Percentiles rank a stretch among this genome's conserved stretches.
Evolutionary conservation across 2,329 filamentous ascomycete genomes (phyloP).

Genomic region (Diaporthe vexans): DNA sequence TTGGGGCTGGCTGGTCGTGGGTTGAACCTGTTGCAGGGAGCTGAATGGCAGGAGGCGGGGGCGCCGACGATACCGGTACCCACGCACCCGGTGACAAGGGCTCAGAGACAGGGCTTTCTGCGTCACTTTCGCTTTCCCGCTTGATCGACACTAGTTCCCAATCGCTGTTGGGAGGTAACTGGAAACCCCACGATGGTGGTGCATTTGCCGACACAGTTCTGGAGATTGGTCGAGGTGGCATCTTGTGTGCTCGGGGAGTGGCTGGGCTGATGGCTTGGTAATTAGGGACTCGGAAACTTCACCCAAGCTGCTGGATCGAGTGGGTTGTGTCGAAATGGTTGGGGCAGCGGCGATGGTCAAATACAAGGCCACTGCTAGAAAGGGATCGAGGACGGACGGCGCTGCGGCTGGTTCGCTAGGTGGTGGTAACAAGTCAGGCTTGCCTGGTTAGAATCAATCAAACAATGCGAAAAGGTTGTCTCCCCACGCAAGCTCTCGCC

Average conservation of each 20-base stretch:
- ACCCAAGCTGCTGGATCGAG: background rate
- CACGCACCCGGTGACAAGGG: background rate
- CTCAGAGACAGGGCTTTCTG: no score
- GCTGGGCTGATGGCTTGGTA: background rate
- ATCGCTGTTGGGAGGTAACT: background rate
- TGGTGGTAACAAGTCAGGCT: background rate
- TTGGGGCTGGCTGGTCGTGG: background rate
- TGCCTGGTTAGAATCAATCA: background rate
- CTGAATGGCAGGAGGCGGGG: background rate
- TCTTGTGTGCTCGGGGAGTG: background rate
- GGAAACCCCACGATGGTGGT: background rate
- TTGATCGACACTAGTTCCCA: background rate
- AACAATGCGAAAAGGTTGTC: background rate
- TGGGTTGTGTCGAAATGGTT: background rate
- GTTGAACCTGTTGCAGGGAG: background rate
- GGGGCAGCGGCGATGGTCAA: no score
- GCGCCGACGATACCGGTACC: no score
- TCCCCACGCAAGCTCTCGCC: background rate
- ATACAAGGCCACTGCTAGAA: background rate
- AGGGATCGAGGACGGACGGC: background rate
- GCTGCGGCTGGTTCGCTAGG: background rate
- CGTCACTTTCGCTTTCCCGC: background rate
- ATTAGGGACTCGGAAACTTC: background rate
- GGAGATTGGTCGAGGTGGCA: background rate
- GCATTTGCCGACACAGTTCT: background rate